Evolutionary conservation across 1,139 yeast genomes (phyloP).

Genomic region (Hyphopichia khmerensis): DNA sequence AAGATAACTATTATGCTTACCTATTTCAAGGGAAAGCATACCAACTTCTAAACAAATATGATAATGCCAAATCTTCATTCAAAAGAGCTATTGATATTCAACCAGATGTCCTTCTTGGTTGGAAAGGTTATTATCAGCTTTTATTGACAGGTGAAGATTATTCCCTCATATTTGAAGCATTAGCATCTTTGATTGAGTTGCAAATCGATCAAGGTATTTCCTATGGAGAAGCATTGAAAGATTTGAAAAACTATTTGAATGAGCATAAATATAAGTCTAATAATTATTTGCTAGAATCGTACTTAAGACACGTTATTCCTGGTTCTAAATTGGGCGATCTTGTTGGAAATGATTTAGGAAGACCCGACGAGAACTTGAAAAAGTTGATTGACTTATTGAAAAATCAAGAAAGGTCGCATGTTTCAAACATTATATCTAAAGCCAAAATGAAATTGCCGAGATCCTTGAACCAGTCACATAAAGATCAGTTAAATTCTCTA

Average conservation of each 20-base stretch:
- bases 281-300: conserved; percentile 39
- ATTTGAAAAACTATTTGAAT: conserved; percentile 45
- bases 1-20: conserved; percentile 60
- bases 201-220: conserved; percentile 34
- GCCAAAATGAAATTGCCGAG: conserved; percentile 43
- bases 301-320: conserved; percentile 59
- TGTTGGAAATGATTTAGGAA: conserved; percentile 51
- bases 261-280: conserved; percentile 30
- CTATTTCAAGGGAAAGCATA: conserved; percentile 63
- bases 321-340: conserved; percentile 59
- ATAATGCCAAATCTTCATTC: conserved; percentile 52
- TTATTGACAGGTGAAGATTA: conserved; percentile 38
- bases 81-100: conserved; percentile 55
- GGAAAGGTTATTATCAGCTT: conserved; percentile 72
- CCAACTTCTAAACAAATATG: conserved; percentile 38
- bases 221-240: conserved; percentile 47
- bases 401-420: conserved; percentile 37
- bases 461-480: conserved; percentile 30
- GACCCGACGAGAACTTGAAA: conserved; percentile 48
- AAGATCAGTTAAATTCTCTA: conserved; percentile 33
- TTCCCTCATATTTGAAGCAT: conserved; percentile 46
- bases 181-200: conserved; percentile 22
- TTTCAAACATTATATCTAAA: conserved; percentile 26
- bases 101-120: conserved; percentile 59
- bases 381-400: conserved; percentile 49